Evolutionary conservation across 768 basidiomycete genomes (phyloP), one percentile per base, ranked within the genome.

Genomic region (Russula olivacea): DNA sequence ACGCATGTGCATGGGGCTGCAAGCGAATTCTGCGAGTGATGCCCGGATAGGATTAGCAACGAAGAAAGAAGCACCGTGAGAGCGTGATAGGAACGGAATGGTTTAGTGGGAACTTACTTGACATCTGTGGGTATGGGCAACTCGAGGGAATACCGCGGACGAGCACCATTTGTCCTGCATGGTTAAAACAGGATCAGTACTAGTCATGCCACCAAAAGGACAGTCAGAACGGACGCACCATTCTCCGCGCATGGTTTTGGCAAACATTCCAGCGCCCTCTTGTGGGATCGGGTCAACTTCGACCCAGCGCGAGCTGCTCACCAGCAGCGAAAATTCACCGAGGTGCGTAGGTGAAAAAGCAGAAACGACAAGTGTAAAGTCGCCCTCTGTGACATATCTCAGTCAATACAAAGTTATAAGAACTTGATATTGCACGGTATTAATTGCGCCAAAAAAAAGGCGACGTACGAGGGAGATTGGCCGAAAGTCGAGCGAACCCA

Each of bases 181-280:
- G n/a, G 84, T 43, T 3, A 10, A 75, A 87, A 28, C 14, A 11
- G 2, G 21, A 47, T 49, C 32, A 40, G n/a, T n/a, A n/a, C n/a
- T n/a, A n/a, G 7, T 25, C 43, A 8, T n/a, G 23, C 25, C 50
- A 4, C 19, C 21, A 17, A 28, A 28, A 28, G 10, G 41, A 34
- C 34, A 5, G 21, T 21, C 38, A 30, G 23, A 15, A 40, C 7
- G 9, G 55, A 47, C 82, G 56, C 64, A 91, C 95, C 95, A 98
- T 43, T 78, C 74, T 4, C 91, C 93, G n/a, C 76, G 80, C 2
- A 88, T 68, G 0, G 78, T 70, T 67, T 89, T 87, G 23, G 74
- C 75, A 71, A 88, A 96, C 93, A 97, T 91, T 0, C 94, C 95
- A 0, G 93, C 91, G 0, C 93, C 94, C 75, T 98, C 96, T 61